These are phyloP conservation scores for Russula virescens DNA, from an alignment of 768 basidiomycete species.

Conservation along the genomic window DNA sequence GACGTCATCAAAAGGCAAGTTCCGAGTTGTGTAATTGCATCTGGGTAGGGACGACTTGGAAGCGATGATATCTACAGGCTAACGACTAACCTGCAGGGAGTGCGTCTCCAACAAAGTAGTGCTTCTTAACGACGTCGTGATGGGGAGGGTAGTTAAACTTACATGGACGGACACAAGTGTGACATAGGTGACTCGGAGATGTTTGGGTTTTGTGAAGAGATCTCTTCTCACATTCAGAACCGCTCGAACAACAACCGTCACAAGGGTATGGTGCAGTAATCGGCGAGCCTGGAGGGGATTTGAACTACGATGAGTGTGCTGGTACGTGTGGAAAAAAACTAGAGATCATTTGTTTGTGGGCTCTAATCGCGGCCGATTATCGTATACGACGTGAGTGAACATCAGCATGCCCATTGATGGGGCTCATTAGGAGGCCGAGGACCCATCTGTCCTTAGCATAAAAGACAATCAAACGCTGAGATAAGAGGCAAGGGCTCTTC, in stretches of 20 bases:
- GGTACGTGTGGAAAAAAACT: constrained; percentile 21
- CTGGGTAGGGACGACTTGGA: neutral
- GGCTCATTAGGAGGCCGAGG: constrained; percentile 1
- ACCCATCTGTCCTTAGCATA: constrained; percentile 26
- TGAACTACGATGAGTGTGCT: constrained; percentile 29
- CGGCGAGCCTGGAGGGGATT: constrained; percentile 26
- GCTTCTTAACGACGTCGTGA: constrained; percentile 27
- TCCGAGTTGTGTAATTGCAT: neutral
- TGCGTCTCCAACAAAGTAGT: constrained; percentile 21
- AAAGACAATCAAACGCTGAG: neutral
- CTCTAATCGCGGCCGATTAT: neutral
- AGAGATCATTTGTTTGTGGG: neutral
- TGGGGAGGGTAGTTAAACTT: constrained; percentile 25
- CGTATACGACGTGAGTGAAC: constrained; percentile 23
- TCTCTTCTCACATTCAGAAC: neutral
- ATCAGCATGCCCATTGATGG: neutral
- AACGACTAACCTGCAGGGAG: constrained; percentile 25
- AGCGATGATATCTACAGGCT: constrained; percentile 18
- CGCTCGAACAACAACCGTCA: neutral
- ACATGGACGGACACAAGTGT: constrained; percentile 16
- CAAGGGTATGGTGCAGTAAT: constrained; percentile 25
- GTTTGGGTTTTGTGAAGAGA: neutral
- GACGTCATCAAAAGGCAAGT: constrained; percentile 28
- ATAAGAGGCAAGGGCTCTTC: neutral
- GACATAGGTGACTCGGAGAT: constrained; percentile 20